phyloP scores from a whole-genome alignment of 139 green algal species.

The Chlamydomonas sp. region DNA sequence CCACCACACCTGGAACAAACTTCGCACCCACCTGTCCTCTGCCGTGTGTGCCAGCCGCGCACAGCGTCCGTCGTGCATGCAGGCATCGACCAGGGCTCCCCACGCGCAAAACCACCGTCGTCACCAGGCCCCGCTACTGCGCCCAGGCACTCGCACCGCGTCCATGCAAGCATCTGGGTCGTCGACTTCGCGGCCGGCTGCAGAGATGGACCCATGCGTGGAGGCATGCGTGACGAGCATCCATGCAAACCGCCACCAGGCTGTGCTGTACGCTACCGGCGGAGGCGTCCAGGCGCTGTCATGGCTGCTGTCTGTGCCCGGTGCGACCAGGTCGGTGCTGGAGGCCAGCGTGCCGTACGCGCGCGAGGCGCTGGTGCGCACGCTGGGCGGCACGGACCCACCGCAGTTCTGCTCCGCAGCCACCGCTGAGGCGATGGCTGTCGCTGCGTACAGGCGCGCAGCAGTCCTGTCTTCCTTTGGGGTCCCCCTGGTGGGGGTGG shows the following conservation, averaged over 20 bases:
- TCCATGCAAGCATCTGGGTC: too few species aligned
- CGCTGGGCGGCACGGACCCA: constrained; percentile 44
- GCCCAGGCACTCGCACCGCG: too few species aligned
- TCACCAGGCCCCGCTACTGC: too few species aligned
- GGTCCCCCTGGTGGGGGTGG: constrained; percentile 55
- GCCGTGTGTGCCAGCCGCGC: too few species aligned
- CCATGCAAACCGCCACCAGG: background rate
- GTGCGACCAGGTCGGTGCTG: constrained; percentile 69
- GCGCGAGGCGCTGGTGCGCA: constrained; percentile 32
- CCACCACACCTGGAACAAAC: too few species aligned
- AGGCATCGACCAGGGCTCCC: too few species aligned
- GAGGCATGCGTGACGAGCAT: background rate
- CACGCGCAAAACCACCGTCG: too few species aligned
- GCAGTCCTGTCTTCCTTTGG: constrained; percentile 48
- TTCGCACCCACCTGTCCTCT: too few species aligned
- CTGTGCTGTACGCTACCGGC: background rate
- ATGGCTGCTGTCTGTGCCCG: constrained; percentile 67
- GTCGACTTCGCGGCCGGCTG: too few species aligned
- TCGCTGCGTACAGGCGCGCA: constrained; percentile 55
- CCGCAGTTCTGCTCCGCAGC: constrained; percentile 38
- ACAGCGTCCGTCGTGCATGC: too few species aligned
- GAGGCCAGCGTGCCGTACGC: constrained; percentile 67
- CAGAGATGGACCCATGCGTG: background rate
- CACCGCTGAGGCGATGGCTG: constrained; percentile 52
- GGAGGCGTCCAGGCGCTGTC: constrained; percentile 40